phyloP scores from a whole-genome alignment of 2,329 filamentous ascomycete genomes.

The Sporothrix dimorphospora region DNA sequence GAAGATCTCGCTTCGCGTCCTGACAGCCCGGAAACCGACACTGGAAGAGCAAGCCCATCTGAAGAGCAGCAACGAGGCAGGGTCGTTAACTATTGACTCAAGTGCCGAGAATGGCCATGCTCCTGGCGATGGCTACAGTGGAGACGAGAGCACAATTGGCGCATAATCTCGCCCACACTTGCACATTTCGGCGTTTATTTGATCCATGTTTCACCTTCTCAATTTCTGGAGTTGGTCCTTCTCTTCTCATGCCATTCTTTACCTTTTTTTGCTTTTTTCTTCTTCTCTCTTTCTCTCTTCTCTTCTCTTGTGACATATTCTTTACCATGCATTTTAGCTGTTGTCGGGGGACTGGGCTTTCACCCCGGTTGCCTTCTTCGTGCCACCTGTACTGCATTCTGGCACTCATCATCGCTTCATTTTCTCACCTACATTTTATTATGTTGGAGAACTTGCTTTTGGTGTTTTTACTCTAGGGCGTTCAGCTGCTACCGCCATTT shows the following conservation, averaged over 20 bases:
- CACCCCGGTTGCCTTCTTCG: neutral
- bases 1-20: conserved; percentile 51
- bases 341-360: neutral
- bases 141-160: conserved; percentile 32
- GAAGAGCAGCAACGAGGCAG: neutral
- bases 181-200: neutral
- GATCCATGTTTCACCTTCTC: neutral
- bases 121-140: conserved; percentile 8
- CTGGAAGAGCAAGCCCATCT: conserved; percentile 27
- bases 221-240: neutral
- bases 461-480: neutral
- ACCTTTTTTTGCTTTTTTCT: neutral
- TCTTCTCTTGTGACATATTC: neutral
- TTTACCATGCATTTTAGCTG: neutral
- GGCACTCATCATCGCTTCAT: neutral
- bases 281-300: too few relatives aligned
- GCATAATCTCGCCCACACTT: neutral
- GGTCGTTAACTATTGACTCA: neutral
- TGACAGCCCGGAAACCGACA: conserved; percentile 56
- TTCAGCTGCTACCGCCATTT: neutral
- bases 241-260: neutral
- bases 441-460: neutral
- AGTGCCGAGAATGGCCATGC: neutral
- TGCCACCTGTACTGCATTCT: neutral
- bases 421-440: neutral